Conservation (phyloP, 805 yeast genomes). For the Spathaspora hagerdaliae region DNA sequence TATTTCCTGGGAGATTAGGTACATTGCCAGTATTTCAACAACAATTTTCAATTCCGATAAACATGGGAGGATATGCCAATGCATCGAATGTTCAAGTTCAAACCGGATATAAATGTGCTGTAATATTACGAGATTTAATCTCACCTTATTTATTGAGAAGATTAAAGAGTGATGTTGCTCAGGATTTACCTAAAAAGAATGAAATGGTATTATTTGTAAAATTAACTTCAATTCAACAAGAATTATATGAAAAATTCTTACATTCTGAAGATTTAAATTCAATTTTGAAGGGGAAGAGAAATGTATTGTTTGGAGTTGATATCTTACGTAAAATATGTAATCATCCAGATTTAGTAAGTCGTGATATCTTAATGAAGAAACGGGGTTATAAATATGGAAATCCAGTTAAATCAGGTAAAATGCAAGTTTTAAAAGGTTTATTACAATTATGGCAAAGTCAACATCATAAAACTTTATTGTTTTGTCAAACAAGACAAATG, state of each 20-base stretch:
- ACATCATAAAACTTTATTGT: constrained; percentile 76
- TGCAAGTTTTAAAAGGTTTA: constrained; percentile 80
- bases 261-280: constrained; percentile 71
- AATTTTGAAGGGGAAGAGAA: constrained; percentile 70
- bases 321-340: constrained; percentile 88
- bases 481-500: constrained; percentile 94
- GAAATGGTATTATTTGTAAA: constrained; percentile 94
- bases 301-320: constrained; percentile 87
- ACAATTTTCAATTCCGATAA: constrained; percentile 89
- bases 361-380: constrained; percentile 33
- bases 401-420: constrained; percentile 72
- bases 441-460: constrained; percentile 72
- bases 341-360: constrained; percentile 80
- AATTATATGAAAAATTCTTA: constrained; percentile 68
- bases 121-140: constrained; percentile 78
- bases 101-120: constrained; percentile 94
- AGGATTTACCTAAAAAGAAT: constrained; percentile 86
- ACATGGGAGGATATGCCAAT: constrained; percentile 97
- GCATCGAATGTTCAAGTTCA: constrained; percentile 95
- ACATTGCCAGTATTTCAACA: constrained; percentile 92
- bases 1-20: constrained; percentile 91
- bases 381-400: constrained; percentile 47
- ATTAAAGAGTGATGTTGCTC: constrained; percentile 90
- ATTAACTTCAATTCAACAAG: constrained; percentile 71
- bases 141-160: constrained; percentile 86